phyloP scores from a whole-genome alignment of 208 protist genomes.

The Naegleria gruberi region DNA sequence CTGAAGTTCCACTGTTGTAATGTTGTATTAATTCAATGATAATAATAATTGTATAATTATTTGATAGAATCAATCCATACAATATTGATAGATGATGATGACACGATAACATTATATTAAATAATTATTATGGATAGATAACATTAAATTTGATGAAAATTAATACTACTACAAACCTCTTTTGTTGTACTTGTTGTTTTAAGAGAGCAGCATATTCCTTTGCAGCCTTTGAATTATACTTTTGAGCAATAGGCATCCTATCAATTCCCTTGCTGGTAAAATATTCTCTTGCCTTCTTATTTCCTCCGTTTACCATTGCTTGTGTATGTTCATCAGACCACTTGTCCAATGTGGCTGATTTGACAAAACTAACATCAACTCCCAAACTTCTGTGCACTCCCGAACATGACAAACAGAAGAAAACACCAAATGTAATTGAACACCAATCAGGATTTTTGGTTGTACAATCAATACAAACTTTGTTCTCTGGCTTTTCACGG shows the following conservation, averaged over 20 bases:
- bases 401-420: constrained; percentile 93
- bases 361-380: constrained; percentile 90
- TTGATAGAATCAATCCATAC: too few relatives aligned
- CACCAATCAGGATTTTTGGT: constrained; percentile 90
- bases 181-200: background rate
- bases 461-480: constrained; percentile 88
- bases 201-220: background rate
- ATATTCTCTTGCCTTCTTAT: background rate
- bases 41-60: too few relatives aligned
- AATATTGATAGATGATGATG: too few relatives aligned
- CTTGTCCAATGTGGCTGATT: background rate
- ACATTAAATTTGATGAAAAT: too few relatives aligned
- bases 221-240: background rate
- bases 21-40: background rate
- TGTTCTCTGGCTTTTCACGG: constrained; percentile 63
- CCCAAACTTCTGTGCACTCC: constrained; percentile 83
- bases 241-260: background rate
- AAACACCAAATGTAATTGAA: constrained; percentile 86
- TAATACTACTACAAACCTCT: too few relatives aligned
- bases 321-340: constrained; percentile 8
- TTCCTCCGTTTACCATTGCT: background rate
- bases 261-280: background rate
- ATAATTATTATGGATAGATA: too few relatives aligned
- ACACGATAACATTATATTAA: too few relatives aligned
- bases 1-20: background rate